phyloP scores from a whole-genome alignment of 306 rosid species.

The Acacia acuminata region DNA sequence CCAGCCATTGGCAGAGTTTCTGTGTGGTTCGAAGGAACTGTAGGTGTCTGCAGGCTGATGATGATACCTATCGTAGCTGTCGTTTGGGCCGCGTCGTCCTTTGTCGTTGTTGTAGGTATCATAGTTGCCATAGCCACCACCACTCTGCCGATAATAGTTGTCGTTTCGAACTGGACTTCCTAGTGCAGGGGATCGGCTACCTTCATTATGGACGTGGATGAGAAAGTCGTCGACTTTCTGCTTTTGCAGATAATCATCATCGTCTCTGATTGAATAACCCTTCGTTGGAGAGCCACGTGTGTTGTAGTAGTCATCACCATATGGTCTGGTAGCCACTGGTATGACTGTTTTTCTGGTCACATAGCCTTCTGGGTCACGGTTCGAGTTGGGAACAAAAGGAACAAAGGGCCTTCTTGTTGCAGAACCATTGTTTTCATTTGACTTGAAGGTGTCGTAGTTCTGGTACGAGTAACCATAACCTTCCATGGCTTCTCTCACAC shows the following conservation, averaged over 20 bases:
- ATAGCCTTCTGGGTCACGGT: not conserved
- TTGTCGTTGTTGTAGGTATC: slow-evolving; percentile 15
- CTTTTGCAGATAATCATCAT: slow-evolving; percentile 13
- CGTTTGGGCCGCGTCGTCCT: slow-evolving; percentile 22
- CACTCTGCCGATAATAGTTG: slow-evolving; percentile 11
- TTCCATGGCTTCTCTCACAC: slow-evolving; percentile 39
- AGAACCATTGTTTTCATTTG: slow-evolving; percentile 12
- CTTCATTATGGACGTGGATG: slow-evolving; percentile 35
- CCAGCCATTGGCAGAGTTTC: not conserved
- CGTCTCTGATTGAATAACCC: slow-evolving; percentile 26
- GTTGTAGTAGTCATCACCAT: slow-evolving; percentile 23
- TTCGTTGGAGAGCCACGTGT: slow-evolving; percentile 28
- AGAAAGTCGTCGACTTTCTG: slow-evolving; percentile 31
- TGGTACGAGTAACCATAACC: slow-evolving; percentile 28
- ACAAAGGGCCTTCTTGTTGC: slow-evolving; percentile 20
- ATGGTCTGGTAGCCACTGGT: slow-evolving; percentile 22
- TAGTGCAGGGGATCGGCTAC: slow-evolving; percentile 27
- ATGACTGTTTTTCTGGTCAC: slow-evolving; percentile 29
- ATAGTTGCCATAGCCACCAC: not conserved
- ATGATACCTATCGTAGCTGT: slow-evolving; percentile 1
- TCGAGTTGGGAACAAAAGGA: slow-evolving; percentile 31
- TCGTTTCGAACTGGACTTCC: not conserved
- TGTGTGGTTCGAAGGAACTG: not conserved
- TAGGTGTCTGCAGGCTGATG: not conserved
- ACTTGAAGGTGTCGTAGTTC: slow-evolving; percentile 29